These are phyloP conservation scores for Cucumis sativus DNA, from an alignment of 306 rosid genomes.

Conservation along the genomic window DNA sequence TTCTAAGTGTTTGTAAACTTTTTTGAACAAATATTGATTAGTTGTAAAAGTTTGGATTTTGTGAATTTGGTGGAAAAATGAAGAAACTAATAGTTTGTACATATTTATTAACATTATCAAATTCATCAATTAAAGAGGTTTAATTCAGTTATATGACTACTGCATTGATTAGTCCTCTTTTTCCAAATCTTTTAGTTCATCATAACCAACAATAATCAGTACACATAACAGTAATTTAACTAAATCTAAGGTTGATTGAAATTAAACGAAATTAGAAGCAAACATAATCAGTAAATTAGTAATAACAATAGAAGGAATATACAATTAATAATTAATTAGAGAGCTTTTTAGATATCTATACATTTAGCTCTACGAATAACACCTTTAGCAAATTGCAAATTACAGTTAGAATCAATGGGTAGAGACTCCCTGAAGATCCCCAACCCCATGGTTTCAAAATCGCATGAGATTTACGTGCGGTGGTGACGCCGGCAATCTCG, in stretches of 20 bases:
- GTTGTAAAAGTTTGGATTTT: no score
- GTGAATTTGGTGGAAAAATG: no score
- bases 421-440: not conserved
- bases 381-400: not conserved
- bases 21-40: no score
- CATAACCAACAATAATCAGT: no score
- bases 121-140: no score
- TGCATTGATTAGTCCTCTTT: no score
- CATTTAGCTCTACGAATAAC: not conserved
- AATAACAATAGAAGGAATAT: not conserved
- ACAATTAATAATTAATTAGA: not conserved
- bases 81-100: no score
- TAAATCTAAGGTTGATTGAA: not conserved
- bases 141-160: no score
- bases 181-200: no score
- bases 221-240: not conserved
- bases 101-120: no score
- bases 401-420: not conserved
- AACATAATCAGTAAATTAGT: not conserved
- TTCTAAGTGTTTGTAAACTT: no score
- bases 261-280: not conserved
- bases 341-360: not conserved
- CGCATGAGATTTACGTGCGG: not conserved
- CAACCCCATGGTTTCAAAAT: not conserved
- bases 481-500: conserved; percentile 6